Evolutionary conservation across 2,329 filamentous ascomycete species (phyloP).

Genomic region (Fusarium tanahbumbuense): DNA sequence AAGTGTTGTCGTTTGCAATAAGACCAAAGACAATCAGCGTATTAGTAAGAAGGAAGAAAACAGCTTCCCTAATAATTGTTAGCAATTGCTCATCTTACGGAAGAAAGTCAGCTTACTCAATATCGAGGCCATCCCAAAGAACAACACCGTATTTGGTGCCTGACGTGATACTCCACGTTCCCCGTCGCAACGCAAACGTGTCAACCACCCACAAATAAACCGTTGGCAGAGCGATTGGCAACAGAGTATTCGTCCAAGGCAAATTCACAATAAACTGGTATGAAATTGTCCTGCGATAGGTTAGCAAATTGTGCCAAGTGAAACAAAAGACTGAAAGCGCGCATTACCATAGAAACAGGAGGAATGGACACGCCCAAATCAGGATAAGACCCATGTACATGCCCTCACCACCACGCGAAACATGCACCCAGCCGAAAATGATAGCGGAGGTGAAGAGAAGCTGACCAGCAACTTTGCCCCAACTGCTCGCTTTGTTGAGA

Average conservation of each 20-base stretch:
- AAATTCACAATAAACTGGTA: slow-evolving; percentile 72
- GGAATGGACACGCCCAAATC: slow-evolving; percentile 74
- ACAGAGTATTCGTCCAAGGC: slow-evolving; percentile 66
- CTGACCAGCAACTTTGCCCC: slow-evolving; percentile 61
- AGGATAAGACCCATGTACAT: slow-evolving; percentile 79
- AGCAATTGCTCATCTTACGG: fast-evolving
- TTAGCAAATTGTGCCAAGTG: not conserved
- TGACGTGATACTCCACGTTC: slow-evolving; percentile 77
- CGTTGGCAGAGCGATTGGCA: slow-evolving; percentile 73
- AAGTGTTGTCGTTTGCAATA: slow-evolving; percentile 74
- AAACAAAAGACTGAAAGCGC: not conserved
- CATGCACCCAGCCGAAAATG: slow-evolving; percentile 56
- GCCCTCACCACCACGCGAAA: slow-evolving; percentile 60
- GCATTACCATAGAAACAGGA: slow-evolving; percentile 59
- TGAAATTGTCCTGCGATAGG: slow-evolving; percentile 67
- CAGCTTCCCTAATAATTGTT: slow-evolving; percentile 62
- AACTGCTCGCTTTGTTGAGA: slow-evolving; percentile 48
- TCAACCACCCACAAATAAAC: slow-evolving; percentile 79
- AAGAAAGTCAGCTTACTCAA: slow-evolving; percentile 58
- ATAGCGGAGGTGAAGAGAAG: slow-evolving; percentile 58
- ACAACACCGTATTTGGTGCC: slow-evolving; percentile 74
- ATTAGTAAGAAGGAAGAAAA: slow-evolving; percentile 80
- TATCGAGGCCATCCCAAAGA: slow-evolving; percentile 73
- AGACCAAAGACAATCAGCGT: slow-evolving; percentile 75
- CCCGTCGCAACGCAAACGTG: slow-evolving; percentile 72